phyloP scores from a whole-genome alignment of 345 rosid genomes.

The Draba incana region DNA sequence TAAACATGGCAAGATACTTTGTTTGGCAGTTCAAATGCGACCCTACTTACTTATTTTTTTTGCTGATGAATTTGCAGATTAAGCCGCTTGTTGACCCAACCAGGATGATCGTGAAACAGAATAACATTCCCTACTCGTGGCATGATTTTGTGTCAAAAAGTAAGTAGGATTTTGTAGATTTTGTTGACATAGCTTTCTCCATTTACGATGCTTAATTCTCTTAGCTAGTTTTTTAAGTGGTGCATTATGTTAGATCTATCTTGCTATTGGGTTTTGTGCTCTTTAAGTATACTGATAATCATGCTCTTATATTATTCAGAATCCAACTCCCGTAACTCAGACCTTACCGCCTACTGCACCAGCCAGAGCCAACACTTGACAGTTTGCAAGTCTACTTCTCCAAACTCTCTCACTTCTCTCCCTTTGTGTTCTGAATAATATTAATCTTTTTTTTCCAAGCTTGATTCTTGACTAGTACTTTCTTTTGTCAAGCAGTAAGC shows the following conservation, averaged over 20 bases:
- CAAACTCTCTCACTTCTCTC: too few species aligned
- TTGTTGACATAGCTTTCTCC: conserved; percentile 14
- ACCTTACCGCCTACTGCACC: too few species aligned
- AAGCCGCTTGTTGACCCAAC: conserved; percentile 86
- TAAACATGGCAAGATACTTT: conserved; percentile 24
- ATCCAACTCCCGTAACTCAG: too few species aligned
- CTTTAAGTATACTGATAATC: conserved; percentile 9
- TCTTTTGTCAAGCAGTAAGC: too few species aligned
- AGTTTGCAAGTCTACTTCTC: too few species aligned
- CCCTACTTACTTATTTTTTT: conserved; percentile 14
- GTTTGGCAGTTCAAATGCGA: conserved; percentile 21
- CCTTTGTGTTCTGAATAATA: too few species aligned
- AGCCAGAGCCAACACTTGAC: too few species aligned
- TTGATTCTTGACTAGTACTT: too few species aligned
- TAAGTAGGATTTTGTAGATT: conserved; percentile 38
- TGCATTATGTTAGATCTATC: conserved; percentile 18
- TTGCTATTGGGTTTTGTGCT: conserved; percentile 14
- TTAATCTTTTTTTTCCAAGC: too few species aligned
- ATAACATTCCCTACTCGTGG: conserved; percentile 76
- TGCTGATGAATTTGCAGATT: conserved; percentile 60
- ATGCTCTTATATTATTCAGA: too few species aligned
- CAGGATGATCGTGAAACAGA: conserved; percentile 52
- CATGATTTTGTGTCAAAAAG: conserved; percentile 92
- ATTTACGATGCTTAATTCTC: conserved; percentile 4
- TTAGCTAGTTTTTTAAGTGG: conserved; percentile 16